phyloP scores from a whole-genome alignment of 345 rosid species.

The Eucalyptus globulus region DNA sequence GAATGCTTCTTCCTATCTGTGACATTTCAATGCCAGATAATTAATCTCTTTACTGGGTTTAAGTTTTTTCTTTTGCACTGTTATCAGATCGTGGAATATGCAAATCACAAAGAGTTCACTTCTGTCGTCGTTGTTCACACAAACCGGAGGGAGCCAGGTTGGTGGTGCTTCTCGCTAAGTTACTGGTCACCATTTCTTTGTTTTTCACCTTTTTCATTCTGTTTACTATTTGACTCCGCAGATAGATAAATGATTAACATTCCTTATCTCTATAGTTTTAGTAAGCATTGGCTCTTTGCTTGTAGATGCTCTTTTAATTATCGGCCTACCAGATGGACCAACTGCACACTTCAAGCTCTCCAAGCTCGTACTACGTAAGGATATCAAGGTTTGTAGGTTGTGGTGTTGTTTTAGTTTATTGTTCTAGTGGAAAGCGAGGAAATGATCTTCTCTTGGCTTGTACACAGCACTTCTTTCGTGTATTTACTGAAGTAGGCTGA shows the following conservation, averaged over 20 bases:
- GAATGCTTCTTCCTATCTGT: background rate
- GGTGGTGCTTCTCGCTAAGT: background rate
- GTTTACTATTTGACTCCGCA: background rate
- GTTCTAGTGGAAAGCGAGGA: background rate
- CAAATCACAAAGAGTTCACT: conserved; percentile 65
- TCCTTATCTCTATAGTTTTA: background rate
- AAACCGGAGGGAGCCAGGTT: conserved; percentile 88
- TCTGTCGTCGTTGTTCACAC: conserved; percentile 81
- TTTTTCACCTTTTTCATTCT: background rate
- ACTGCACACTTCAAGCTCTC: conserved; percentile 96
- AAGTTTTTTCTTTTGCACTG: background rate
- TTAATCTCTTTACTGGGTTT: background rate
- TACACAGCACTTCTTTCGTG: background rate
- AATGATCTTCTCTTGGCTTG: background rate
- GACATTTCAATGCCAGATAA: background rate
- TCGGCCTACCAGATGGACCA: conserved; percentile 87
- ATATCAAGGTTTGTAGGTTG: conserved; percentile 53
- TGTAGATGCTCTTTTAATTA: conserved; percentile 72
- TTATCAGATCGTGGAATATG: conserved; percentile 80
- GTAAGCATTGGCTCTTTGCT: background rate
- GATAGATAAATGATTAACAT: background rate
- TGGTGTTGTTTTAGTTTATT: background rate
- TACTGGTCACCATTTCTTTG: background rate
- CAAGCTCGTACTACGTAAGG: conserved; percentile 71
- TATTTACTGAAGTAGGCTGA: background rate